Conservation (phyloP, 2,329 filamentous ascomycete species). For the Penicillium griseofulvum region DNA sequence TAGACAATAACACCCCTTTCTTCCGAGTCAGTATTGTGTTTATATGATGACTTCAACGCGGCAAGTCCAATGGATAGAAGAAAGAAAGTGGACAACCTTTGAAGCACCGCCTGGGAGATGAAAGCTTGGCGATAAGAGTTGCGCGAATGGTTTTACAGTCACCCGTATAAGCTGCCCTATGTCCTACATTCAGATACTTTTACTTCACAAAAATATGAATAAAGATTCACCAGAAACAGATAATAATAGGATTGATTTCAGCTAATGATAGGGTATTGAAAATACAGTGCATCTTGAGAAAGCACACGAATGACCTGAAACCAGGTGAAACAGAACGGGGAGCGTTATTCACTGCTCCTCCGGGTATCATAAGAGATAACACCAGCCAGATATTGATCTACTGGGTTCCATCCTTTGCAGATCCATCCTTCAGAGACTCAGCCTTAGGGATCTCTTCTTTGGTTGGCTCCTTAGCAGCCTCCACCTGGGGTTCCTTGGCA, state of each 20-base stretch:
- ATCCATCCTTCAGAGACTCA: slow-evolving; percentile 15
- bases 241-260: neutral
- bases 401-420: slow-evolving; percentile 17
- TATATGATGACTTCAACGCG: neutral
- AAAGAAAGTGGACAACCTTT: neutral
- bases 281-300: neutral
- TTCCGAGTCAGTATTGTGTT: no score
- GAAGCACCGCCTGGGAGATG: neutral
- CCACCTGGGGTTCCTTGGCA: slow-evolving; percentile 13
- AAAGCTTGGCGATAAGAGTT: slow-evolving; percentile 21
- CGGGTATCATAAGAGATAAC: slow-evolving; percentile 26
- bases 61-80: neutral
- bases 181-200: neutral
- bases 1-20: neutral
- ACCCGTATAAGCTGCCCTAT: slow-evolving; percentile 14
- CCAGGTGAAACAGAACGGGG: slow-evolving; percentile 17
- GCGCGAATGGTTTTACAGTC: slow-evolving; percentile 12
- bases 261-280: neutral
- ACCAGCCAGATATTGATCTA: slow-evolving; percentile 5
- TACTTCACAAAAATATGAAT: neutral
- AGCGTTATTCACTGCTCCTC: slow-evolving; percentile 15
- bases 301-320: slow-evolving; percentile 5
- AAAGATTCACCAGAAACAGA: neutral
- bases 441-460: slow-evolving; percentile 10
- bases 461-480: slow-evolving; percentile 11